Percentiles rank a stretch among this genome's conserved stretches.
Conservation (phyloP, 495 filamentous ascomycete genomes). For the Tricharina praecox region DNA sequence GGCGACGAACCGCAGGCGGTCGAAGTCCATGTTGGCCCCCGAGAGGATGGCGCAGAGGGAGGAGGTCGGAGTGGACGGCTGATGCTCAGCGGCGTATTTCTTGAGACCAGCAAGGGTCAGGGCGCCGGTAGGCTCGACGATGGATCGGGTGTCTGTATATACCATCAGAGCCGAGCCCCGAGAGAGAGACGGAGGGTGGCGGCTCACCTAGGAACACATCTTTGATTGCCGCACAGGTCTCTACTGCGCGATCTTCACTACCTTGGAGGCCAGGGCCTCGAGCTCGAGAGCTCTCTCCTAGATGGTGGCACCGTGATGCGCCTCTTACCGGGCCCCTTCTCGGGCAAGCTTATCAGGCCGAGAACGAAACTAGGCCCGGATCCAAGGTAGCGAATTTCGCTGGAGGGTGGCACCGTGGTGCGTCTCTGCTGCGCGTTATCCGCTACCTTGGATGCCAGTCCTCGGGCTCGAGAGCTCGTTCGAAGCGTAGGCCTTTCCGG, state of each 20-base stretch:
- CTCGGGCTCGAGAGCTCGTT: no score
- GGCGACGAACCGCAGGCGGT: constrained; percentile 86
- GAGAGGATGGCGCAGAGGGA: constrained; percentile 68
- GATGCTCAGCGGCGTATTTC: constrained; percentile 72
- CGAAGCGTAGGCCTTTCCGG: constrained; percentile 76
- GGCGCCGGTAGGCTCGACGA: constrained; percentile 92
- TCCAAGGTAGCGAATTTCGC: no score
- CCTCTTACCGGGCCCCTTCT: no score
- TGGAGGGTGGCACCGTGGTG: no score
- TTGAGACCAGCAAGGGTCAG: constrained; percentile 85
- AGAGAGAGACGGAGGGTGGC: neutral
- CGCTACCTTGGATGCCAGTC: no score
- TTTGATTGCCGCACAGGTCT: constrained; percentile 95
- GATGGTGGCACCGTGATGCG: no score
- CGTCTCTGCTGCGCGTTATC: no score
- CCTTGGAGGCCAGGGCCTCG: no score
- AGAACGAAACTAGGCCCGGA: no score
- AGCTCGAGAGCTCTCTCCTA: no score
- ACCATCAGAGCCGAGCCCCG: neutral
- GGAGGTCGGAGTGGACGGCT: constrained; percentile 45
- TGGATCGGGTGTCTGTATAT: constrained; percentile 62
- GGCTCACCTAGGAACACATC: constrained; percentile 60
- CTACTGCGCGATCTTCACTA: no score
- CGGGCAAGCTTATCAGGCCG: no score
- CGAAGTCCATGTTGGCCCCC: constrained; percentile 98